Conservation (phyloP, 805 yeast genomes). For the Candida suzukii region DNA sequence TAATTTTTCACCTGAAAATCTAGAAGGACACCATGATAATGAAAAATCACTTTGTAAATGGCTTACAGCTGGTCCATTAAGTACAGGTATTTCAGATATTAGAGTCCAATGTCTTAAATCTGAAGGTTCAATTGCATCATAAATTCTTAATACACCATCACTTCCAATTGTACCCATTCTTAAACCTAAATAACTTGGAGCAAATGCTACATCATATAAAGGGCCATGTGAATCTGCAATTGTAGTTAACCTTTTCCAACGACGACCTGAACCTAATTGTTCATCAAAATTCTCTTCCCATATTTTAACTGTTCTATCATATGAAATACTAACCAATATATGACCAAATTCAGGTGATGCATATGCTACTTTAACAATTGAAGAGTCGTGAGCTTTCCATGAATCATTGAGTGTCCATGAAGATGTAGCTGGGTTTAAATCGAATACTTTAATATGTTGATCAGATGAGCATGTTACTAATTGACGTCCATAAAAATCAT, state of each 20-base stretch:
- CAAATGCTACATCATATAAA: constrained; percentile 81
- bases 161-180: constrained; percentile 82
- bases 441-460: constrained; percentile 87
- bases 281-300: constrained; percentile 90
- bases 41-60: constrained; percentile 82
- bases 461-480: constrained; percentile 94
- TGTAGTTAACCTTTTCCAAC: constrained; percentile 75
- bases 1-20: constrained; percentile 72
- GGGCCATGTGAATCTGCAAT: constrained; percentile 87
- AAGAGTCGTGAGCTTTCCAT: constrained; percentile 94
- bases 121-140: constrained; percentile 87
- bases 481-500: constrained; percentile 88
- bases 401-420: constrained; percentile 82
- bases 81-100: constrained; percentile 60
- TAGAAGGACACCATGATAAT: constrained; percentile 85
- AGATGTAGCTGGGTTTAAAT: constrained; percentile 55
- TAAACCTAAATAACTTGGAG: constrained; percentile 77
- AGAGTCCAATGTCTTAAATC: constrained; percentile 78
- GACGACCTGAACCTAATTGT: constrained; percentile 64
- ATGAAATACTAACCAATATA: constrained; percentile 79
- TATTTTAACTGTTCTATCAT: constrained; percentile 79
- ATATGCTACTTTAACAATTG: constrained; percentile 79
- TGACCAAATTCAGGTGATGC: constrained; percentile 94
- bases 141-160: constrained; percentile 79
- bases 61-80: constrained; percentile 66